Conservation (phyloP, 371 early-diverging fungal species). For the Scutellospora calospora region DNA sequence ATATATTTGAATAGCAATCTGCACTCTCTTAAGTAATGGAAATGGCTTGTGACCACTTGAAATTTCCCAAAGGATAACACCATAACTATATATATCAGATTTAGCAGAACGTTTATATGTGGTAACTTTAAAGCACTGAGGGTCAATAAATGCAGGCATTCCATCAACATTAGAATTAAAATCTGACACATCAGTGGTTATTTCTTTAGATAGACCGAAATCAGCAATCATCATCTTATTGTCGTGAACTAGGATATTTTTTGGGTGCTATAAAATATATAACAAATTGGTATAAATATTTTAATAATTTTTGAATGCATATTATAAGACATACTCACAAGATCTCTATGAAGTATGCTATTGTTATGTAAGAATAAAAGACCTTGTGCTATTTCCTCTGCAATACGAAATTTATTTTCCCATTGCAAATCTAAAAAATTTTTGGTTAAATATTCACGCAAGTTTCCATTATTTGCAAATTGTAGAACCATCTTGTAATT, state of each 20-base stretch:
- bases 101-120: background rate
- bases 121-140: background rate
- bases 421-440: background rate
- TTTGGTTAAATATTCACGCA: background rate
- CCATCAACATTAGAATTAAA: background rate
- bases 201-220: conserved; percentile 12
- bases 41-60: background rate
- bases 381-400: background rate
- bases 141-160: background rate
- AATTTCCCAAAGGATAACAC: conserved; percentile 22
- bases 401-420: background rate
- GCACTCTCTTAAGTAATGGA: background rate
- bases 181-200: no score
- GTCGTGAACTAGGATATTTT: conserved; percentile 23
- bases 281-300: background rate
- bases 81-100: conserved; percentile 20
- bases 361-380: background rate
- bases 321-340: background rate
- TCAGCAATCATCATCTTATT: background rate
- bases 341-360: conserved; percentile 12
- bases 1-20: background rate
- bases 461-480: conserved; percentile 19
- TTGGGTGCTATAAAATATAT: background rate
- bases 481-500: conserved; percentile 15
- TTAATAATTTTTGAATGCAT: background rate